These are phyloP conservation scores for Lizanozyma gosingica DNA, from an alignment of 1,139 yeast genomes.

Conservation along the genomic window DNA sequence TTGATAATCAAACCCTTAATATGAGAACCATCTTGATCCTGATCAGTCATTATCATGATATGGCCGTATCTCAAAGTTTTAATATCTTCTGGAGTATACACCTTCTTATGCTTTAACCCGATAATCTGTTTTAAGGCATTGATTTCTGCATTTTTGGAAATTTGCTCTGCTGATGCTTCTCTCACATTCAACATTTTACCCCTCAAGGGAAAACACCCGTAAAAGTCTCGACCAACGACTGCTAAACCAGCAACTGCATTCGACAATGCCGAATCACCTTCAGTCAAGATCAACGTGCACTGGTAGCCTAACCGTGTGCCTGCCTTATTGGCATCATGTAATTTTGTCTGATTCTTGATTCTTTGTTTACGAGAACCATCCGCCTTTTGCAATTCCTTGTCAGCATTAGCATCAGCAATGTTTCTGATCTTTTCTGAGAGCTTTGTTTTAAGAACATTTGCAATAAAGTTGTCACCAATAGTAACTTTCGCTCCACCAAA, in stretches of 20 bases:
- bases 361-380: conserved; percentile 83
- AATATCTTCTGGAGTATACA: conserved; percentile 53
- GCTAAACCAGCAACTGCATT: conserved; percentile 91
- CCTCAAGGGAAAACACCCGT: conserved; percentile 92
- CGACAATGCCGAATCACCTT: conserved; percentile 95
- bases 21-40: conserved; percentile 99
- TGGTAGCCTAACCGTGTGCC: conserved; percentile 90
- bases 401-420: conserved; percentile 81
- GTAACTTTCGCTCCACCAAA: conserved; percentile 77
- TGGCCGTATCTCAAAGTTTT: conserved; percentile 86
- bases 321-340: conserved; percentile 95
- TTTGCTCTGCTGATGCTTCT: conserved; percentile 93
- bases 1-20: conserved; percentile 94
- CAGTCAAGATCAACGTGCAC: conserved; percentile 89
- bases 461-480: conserved; percentile 68
- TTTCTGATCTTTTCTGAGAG: conserved; percentile 75
- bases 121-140: conserved; percentile 92
- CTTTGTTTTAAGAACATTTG: conserved; percentile 62
- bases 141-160: conserved; percentile 86
- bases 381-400: conserved; percentile 78
- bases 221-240: conserved; percentile 91
- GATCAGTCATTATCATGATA: conserved; percentile 99
- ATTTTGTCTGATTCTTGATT: conserved; percentile 80
- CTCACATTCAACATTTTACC: conserved; percentile 94
- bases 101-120: conserved; percentile 90